Evolutionary conservation across 164 flowering plant genomes (phyloP).

Genomic region (Buxus sempervirens): DNA sequence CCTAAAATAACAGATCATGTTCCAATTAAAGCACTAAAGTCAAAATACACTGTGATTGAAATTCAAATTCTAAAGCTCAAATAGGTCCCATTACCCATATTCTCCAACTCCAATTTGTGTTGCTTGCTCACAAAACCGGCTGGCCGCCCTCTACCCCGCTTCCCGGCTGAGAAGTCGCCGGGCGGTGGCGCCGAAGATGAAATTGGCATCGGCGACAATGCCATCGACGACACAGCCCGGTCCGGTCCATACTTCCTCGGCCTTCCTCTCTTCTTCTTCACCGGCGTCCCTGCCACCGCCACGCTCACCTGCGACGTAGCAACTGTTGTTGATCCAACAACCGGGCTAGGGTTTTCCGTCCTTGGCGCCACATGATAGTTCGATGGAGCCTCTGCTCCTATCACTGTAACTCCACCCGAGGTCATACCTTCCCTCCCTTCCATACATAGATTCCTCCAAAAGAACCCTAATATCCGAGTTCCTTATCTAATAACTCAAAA

Average conservation of each 20-base stretch:
- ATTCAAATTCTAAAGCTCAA: conserved; percentile 2
- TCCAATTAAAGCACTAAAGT: neutral
- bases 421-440: conserved; percentile 52
- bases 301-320: conserved; percentile 20
- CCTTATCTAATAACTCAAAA: conserved; percentile 5
- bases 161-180: conserved; percentile 63
- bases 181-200: conserved; percentile 62
- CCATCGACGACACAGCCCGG: conserved; percentile 35
- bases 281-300: conserved; percentile 22
- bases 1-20: neutral
- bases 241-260: conserved; percentile 88
- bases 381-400: conserved; percentile 86
- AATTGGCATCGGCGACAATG: conserved; percentile 88
- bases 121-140: conserved; percentile 47
- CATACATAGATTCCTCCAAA: conserved; percentile 34
- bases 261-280: conserved; percentile 94
- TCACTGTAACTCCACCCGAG: conserved; percentile 73
- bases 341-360: conserved; percentile 45
- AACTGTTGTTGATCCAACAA: conserved; percentile 30
- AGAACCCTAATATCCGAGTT: conserved; percentile 18
- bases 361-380: conserved; percentile 72
- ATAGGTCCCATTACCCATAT: conserved; percentile 37
- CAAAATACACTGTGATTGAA: neutral
- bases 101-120: conserved; percentile 43
- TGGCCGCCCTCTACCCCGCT: conserved; percentile 67